A percentile compares a stretch with the other conserved stretches of the same genome.
phyloP scores from a whole-genome alignment of 495 filamentous ascomycete genomes.

The Tuber indicum region DNA sequence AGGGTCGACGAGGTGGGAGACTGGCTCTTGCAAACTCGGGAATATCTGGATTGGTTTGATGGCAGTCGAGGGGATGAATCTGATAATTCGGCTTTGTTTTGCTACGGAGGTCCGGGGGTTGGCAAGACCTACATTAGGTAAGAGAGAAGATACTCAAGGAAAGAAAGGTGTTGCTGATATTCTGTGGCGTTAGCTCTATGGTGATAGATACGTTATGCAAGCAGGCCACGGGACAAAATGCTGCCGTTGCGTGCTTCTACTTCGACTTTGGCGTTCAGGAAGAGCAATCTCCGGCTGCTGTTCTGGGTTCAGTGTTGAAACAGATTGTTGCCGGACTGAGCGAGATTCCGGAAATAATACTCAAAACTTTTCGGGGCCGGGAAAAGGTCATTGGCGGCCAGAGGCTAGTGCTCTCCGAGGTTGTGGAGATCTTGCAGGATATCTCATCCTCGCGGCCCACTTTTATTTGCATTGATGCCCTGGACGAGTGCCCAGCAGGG shows the following conservation, averaged over 20 bases:
- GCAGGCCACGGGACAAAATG: neutral
- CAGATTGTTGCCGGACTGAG: neutral
- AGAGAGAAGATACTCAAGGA: too few species aligned
- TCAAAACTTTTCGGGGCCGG: neutral
- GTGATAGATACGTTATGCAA: neutral
- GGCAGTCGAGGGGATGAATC: too few species aligned
- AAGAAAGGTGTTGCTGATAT: too few species aligned
- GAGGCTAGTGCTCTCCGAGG: neutral
- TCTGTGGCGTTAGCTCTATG: neutral
- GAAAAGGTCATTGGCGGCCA: neutral
- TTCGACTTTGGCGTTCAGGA: neutral
- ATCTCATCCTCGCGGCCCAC: neutral
- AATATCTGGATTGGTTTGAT: neutral
- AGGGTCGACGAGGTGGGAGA: neutral
- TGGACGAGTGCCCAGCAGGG: neutral
- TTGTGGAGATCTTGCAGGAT: neutral
- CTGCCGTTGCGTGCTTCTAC: neutral
- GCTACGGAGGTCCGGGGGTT: too few species aligned
- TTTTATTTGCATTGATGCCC: neutral
- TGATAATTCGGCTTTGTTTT: too few species aligned
- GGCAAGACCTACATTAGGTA: too few species aligned
- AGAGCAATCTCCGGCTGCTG: neutral
- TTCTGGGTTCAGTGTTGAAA: neutral
- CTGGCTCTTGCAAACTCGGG: neutral
- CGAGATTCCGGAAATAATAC: neutral